Conservation (phyloP, 352 stramenopile genomes). For the Phytophthora fragariae region DNA sequence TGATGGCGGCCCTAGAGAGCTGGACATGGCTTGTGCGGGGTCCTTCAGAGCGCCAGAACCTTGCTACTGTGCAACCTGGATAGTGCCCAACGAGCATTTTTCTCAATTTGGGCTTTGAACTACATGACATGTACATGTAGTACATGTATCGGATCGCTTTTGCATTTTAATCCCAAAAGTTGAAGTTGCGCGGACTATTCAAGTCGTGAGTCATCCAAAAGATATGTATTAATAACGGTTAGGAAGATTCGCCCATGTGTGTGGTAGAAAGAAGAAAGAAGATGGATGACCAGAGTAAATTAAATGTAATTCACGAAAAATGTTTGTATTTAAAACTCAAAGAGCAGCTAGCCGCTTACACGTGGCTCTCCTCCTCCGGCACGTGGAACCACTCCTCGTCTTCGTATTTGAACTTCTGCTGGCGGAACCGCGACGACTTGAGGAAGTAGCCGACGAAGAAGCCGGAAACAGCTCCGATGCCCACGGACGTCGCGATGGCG, state of each 20-base stretch:
- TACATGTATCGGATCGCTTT: too few relatives aligned
- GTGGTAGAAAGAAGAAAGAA: too few relatives aligned
- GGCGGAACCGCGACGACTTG: slow-evolving; percentile 52
- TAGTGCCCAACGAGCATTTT: background rate
- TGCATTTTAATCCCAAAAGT: background rate
- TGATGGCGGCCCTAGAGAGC: slow-evolving; percentile 1
- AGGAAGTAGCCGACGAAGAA: slow-evolving; percentile 48
- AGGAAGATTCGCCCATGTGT: too few relatives aligned
- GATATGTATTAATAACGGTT: too few relatives aligned
- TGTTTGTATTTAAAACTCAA: background rate
- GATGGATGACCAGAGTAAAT: too few relatives aligned
- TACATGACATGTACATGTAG: too few relatives aligned
- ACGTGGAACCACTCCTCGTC: slow-evolving; percentile 79
- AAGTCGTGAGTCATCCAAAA: background rate
- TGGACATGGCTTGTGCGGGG: background rate
- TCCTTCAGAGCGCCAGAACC: background rate
- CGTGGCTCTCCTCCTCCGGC: slow-evolving; percentile 37
- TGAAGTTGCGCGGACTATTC: background rate
- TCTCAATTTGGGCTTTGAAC: background rate
- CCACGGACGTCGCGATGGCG: slow-evolving; percentile 55
- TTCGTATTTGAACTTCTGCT: slow-evolving; percentile 70
- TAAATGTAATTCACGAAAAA: background rate
- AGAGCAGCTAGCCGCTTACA: slow-evolving; percentile 5
- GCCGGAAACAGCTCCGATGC: slow-evolving; percentile 46
- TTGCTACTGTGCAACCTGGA: background rate